Conservation (phyloP, 176 grass and related monocot genomes). For the Otatea glauca region DNA sequence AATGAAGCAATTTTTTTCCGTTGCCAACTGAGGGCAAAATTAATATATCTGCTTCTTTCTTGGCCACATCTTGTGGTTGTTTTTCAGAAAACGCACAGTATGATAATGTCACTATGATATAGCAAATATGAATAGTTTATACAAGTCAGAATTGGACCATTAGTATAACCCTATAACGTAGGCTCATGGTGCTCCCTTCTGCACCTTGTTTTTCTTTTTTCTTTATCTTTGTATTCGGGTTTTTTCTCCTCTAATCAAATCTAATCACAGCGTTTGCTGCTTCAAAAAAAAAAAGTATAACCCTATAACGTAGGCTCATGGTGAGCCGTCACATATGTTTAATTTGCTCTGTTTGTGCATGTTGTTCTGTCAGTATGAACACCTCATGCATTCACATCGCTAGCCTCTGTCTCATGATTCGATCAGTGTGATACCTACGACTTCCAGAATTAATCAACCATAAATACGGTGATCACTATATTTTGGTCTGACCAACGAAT, state of each 20-base stretch:
- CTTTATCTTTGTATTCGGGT: no score
- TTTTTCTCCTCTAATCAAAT: no score
- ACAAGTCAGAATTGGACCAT: background rate
- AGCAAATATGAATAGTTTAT: background rate
- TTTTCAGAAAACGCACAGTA: constrained; percentile 17
- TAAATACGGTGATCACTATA: constrained; percentile 11
- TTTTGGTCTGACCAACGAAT: background rate
- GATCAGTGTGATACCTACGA: background rate
- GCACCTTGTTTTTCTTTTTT: no score
- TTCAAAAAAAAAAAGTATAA: no score
- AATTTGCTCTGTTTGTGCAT: background rate
- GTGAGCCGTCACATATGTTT: background rate
- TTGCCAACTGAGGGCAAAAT: background rate
- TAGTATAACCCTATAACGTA: background rate
- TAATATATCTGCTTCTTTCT: background rate
- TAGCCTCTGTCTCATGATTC: constrained; percentile 31
- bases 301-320: background rate
- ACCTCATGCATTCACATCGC: constrained; percentile 23
- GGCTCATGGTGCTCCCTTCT: background rate
- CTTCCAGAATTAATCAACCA: constrained; percentile 17
- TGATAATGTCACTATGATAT: background rate
- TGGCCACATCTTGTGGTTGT: background rate
- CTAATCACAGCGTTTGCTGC: no score
- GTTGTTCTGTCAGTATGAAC: constrained; percentile 2
- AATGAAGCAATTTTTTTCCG: background rate